Conservation (phyloP, 1,284 basidiomycete genomes). For the Microbotryum violaceum region DNA sequence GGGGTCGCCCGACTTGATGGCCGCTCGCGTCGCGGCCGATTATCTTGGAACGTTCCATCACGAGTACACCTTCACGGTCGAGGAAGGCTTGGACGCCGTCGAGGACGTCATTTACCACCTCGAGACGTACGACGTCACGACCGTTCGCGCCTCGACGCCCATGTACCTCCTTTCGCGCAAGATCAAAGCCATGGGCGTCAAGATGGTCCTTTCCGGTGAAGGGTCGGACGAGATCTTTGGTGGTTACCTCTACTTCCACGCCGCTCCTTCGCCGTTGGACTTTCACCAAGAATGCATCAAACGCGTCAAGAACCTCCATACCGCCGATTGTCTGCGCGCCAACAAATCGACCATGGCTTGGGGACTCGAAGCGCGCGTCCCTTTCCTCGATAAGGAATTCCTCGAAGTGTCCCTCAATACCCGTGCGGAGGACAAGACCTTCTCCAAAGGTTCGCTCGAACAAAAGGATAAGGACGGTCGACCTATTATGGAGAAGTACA, state of each 20-base stretch:
- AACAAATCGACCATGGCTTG: slow-evolving; percentile 99
- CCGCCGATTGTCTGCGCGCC: slow-evolving; percentile 92
- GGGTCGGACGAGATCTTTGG: slow-evolving; percentile 97
- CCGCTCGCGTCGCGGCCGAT: slow-evolving; percentile 87
- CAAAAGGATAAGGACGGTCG: slow-evolving; percentile 72
- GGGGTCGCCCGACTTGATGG: slow-evolving; percentile 89
- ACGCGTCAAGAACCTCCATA: slow-evolving; percentile 96
- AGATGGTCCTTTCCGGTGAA: slow-evolving; percentile 98
- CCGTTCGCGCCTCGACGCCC: slow-evolving; percentile 92
- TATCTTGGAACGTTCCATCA: slow-evolving; percentile 94
- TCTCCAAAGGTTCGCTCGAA: slow-evolving; percentile 72
- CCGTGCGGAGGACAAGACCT: slow-evolving; percentile 82
- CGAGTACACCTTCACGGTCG: slow-evolving; percentile 96
- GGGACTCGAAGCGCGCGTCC: slow-evolving; percentile 97
- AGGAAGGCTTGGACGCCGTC: slow-evolving; percentile 95
- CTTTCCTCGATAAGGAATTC: slow-evolving; percentile 97
- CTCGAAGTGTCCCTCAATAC: slow-evolving; percentile 89
- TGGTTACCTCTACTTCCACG: slow-evolving; percentile 99
- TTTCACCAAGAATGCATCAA: slow-evolving; percentile 96
- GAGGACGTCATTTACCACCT: slow-evolving; percentile 98
- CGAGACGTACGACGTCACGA: slow-evolving; percentile 99
- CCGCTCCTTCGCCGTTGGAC: slow-evolving; percentile 76
- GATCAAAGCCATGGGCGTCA: slow-evolving; percentile 99
- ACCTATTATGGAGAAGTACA: slow-evolving; percentile 97
- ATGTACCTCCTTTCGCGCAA: slow-evolving; percentile 96